Evolutionary conservation across 768 basidiomycete genomes (phyloP), one percentile per base, ranked within the genome.

Genomic region (Auriscalpium vulgare): DNA sequence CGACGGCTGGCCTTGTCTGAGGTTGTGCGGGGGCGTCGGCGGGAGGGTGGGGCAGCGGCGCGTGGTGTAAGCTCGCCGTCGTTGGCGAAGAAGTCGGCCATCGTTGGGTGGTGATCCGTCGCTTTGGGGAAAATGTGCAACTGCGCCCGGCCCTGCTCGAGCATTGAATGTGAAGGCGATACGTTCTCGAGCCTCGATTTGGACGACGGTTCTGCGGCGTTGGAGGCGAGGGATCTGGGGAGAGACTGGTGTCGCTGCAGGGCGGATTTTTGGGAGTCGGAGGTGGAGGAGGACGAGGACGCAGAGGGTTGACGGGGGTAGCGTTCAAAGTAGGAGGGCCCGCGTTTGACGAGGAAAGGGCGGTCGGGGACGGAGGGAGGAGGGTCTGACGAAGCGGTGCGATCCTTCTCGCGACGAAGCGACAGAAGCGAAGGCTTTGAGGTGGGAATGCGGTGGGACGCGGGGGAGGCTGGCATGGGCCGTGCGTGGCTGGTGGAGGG

Each of bases 291-390:
- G 74, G 70, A 49, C 72, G 74, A 8, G 75, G 70, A 48, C 72
- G 67, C 21, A 74, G 74, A 66, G 76, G 76, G 53, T 69, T 71
- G 64, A 80, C 79, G 57, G 78, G 78, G 66, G 74, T 81, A 59
- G 71, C 69, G 56, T 65, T 66, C 61, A 61, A 72, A 69, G 55
- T 63, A 63, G 40, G 64, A 54, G 45, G 46, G 40, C 13, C 47
- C 54, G 56, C 58, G 57, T 50, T 49, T 47, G 58, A 59, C 16
- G 56, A 62, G 56, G 61, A 37, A 52, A 55, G 57, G 48, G 56
- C 57, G 10, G 57, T 54, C 56, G 17, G 65, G 55, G 66, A 55
- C 50, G 64, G 56, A 55, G 6, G 14, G 50, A 10, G 29, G 34
- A 51, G 54, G 56, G 53, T 47, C 61, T 54, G 49, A 66, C 45